phyloP scores from a whole-genome alignment of 2,329 filamentous ascomycete genomes.

The Fusarium acutatum region DNA sequence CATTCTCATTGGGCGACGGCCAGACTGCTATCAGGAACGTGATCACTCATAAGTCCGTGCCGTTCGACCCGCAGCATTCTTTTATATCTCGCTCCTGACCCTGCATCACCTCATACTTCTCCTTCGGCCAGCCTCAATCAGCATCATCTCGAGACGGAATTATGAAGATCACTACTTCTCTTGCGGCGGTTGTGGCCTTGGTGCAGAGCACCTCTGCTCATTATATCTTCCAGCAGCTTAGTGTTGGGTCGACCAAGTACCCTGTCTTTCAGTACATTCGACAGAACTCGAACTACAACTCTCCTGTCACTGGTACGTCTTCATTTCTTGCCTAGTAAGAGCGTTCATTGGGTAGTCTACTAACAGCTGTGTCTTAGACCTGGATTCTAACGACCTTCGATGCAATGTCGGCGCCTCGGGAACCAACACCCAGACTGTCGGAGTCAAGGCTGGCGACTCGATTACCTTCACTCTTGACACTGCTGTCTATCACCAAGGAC shows the following conservation, averaged over 20 bases:
- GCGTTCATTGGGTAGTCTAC: fast-evolving
- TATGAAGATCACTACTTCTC: neutral
- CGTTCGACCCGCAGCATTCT: neutral
- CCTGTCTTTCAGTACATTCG: constrained; percentile 2
- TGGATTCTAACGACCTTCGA: neutral
- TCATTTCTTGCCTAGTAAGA: neutral
- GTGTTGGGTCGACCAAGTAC: constrained; percentile 2
- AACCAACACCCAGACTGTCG: neutral
- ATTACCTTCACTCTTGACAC: constrained; percentile 10
- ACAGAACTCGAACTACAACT: constrained; percentile 15
- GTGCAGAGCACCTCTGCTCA: neutral
- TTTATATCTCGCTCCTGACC: neutral
- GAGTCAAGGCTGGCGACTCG: constrained; percentile 2
- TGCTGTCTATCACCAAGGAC: constrained; percentile 7
- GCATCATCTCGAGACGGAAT: neutral
- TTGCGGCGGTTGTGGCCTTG: neutral
- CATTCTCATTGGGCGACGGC: fast-evolving
- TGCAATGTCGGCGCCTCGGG: constrained; percentile 9
- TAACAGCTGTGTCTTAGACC: fast-evolving
- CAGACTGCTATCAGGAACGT: neutral
- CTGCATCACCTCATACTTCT: neutral
- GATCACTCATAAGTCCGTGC: neutral
- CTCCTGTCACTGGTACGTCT: neutral
- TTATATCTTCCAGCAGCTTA: constrained; percentile 8
- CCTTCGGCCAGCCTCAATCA: fast-evolving